phyloP scores from a whole-genome alignment of 192 early-diverging fungal genomes.

The Coemansia reversa region DNA sequence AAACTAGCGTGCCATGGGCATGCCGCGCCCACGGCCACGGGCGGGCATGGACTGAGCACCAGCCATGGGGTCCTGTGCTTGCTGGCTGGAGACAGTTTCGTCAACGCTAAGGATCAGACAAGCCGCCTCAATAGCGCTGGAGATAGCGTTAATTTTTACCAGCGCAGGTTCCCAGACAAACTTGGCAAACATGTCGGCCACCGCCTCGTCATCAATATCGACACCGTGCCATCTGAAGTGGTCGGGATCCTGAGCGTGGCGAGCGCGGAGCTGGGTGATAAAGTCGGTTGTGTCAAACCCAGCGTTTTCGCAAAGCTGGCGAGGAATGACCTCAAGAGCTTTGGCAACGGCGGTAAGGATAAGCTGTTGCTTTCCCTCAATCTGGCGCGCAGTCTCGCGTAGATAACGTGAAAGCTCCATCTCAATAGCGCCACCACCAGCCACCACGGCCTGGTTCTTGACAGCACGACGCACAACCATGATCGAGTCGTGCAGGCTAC shows the following conservation, averaged over 20 bases:
- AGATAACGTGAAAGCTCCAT: constrained; percentile 97
- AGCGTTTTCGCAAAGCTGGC: constrained; percentile 97
- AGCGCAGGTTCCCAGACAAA: constrained; percentile 99
- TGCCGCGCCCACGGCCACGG: constrained; percentile 68
- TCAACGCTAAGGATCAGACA: constrained; percentile 95
- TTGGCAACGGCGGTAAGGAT: constrained; percentile 92
- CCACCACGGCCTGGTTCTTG: constrained; percentile 94
- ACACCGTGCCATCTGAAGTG: constrained; percentile 88
- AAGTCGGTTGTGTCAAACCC: constrained; percentile 99
- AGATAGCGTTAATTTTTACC: constrained; percentile 95
- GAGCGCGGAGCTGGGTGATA: constrained; percentile 93
- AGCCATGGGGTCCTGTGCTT: constrained; percentile 69
- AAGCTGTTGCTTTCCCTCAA: constrained; percentile 99
- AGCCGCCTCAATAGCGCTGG: constrained; percentile 92
- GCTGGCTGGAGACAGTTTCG: constrained; percentile 94
- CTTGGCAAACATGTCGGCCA: constrained; percentile 84
- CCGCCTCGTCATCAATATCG: constrained; percentile 83
- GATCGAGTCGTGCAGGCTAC: constrained; percentile 97
- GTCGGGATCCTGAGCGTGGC: constrained; percentile 64
- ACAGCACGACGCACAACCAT: constrained; percentile 98
- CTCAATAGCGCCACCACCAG: constrained; percentile 97
- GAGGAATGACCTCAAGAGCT: constrained; percentile 96
- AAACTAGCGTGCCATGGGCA: constrained; percentile 28
- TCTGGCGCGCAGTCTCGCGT: constrained; percentile 85
- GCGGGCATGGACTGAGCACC: constrained; percentile 58